Base-by-base conservation (phyloP, 345 rosid species). In the Eucalyptus pumila region DNA sequence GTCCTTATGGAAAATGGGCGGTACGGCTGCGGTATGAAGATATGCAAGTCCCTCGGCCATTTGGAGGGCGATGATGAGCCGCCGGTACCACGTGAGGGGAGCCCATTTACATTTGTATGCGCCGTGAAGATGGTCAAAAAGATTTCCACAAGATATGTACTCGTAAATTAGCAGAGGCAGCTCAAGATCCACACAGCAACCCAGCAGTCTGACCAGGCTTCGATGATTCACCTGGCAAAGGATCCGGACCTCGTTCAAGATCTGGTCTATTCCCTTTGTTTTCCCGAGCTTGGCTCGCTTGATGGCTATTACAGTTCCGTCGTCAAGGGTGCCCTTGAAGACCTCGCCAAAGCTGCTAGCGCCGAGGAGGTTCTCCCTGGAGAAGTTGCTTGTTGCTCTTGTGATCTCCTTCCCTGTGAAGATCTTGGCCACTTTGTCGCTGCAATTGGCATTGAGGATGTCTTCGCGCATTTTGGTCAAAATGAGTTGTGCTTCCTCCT, bases 211-310 rank as follows among this genome's bases (percentile, higher is more conserved):
- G 48, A 94, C 97, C 2, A 94, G 92, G 90, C 91, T 91, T 47
- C 92, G 92, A 40, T 94, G 97, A 80, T 94, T 94, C 26, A 95
- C 95, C 91, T 94, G 95, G 85, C 95, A 94, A 14, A 95, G 95
- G 76, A 94, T 93, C 69, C 93, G 91, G 58, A 95, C 96, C 89
- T 95, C 95, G 67, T 95, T 94, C 37, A 95, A 93, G 80, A 94
- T 93, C 88, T 95, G 96, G 80, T 94, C 94, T 1, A 80, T 88
- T 44, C 96, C 94, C 69, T 92, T 94, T 14, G 94, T 89, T 90
- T 91, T 93, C 81, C 94, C 92, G 15, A 92, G 88, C 90, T 95
- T 95, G 65, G 95, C 95, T 42, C 95, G 92, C 85, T 94, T 94
- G 90, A 94, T 90, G 45, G 96, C 95, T 5, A 92, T 90, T 37